These are phyloP conservation scores for Withania somnifera DNA, from an alignment of 305 asterid genomes.

Conservation along the genomic window DNA sequence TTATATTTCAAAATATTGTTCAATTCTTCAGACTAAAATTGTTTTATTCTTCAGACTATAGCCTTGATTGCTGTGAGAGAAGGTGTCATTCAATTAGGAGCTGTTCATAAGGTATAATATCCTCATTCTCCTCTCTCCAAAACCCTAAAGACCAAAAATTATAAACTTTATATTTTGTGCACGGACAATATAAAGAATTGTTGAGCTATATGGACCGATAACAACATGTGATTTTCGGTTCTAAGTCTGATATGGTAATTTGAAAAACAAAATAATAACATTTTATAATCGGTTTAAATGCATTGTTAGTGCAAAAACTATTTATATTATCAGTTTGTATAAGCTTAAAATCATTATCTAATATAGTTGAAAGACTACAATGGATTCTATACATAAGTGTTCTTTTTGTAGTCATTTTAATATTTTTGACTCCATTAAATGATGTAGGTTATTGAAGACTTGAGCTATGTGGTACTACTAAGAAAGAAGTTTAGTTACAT, in stretches of 20 bases:
- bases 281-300: not conserved
- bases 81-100: slow-evolving; percentile 93
- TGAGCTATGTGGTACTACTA: slow-evolving; percentile 77
- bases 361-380: not conserved
- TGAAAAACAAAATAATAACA: not conserved
- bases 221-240: not conserved
- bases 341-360: not conserved
- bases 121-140: not conserved
- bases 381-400: not conserved
- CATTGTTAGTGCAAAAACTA: not conserved
- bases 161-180: not conserved
- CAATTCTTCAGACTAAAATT: too few species aligned
- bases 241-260: not conserved
- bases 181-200: too few species aligned
- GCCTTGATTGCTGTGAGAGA: slow-evolving; percentile 97
- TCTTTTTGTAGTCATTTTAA: not conserved
- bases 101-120: slow-evolving; percentile 65
- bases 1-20: too few species aligned
- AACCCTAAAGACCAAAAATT: not conserved
- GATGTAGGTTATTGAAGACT: slow-evolving; percentile 70
- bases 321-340: not conserved
- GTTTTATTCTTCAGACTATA: slow-evolving; percentile 50
- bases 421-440: not conserved
- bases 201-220: not conserved
- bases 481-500: slow-evolving; percentile 85